Conservation (phyloP, 2,329 filamentous ascomycete species). For the Pseudopithomyces maydicus region DNA sequence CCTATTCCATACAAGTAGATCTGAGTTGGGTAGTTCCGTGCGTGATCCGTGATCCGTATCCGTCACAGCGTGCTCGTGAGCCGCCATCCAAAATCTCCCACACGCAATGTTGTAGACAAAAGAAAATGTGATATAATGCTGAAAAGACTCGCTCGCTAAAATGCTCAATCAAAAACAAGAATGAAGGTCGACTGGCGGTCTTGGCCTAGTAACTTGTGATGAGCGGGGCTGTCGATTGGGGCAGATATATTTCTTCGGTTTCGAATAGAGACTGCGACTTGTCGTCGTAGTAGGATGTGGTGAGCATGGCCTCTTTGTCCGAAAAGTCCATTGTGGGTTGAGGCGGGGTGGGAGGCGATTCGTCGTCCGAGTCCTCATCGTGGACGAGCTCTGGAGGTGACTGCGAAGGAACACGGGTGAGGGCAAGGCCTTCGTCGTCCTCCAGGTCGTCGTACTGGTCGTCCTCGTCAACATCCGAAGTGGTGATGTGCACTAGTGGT, state of each 20-base stretch:
- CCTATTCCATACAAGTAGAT: constrained; percentile 14
- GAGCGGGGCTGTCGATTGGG: constrained; percentile 47
- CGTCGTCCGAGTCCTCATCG: constrained; percentile 56
- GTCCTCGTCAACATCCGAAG: constrained; percentile 47
- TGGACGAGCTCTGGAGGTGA: constrained; percentile 57
- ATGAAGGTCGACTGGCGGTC: constrained; percentile 32
- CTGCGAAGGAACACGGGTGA: constrained; percentile 51
- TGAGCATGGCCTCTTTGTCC: constrained; percentile 54
- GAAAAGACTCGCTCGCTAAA: constrained; percentile 44
- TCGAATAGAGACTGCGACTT: constrained; percentile 44
- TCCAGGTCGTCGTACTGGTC: constrained; percentile 54
- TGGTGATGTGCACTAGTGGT: constrained; percentile 50
- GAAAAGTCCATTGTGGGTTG: constrained; percentile 52
- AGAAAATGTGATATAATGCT: constrained; percentile 37
- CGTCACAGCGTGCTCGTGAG: constrained; percentile 10
- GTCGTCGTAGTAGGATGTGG: constrained; percentile 51
- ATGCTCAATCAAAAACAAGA: constrained; percentile 43
- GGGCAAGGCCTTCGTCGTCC: constrained; percentile 52
- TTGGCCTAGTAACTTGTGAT: constrained; percentile 47
- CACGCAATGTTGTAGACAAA: constrained; percentile 11
- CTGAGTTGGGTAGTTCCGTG: constrained; percentile 33
- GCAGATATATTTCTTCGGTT: constrained; percentile 46
- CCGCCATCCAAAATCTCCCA: constrained; percentile 13
- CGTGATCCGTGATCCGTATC: background rate
- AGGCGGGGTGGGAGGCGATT: constrained; percentile 54